Conservation (phyloP, 441 rosid species). For the Brassica hybrid region DNA sequence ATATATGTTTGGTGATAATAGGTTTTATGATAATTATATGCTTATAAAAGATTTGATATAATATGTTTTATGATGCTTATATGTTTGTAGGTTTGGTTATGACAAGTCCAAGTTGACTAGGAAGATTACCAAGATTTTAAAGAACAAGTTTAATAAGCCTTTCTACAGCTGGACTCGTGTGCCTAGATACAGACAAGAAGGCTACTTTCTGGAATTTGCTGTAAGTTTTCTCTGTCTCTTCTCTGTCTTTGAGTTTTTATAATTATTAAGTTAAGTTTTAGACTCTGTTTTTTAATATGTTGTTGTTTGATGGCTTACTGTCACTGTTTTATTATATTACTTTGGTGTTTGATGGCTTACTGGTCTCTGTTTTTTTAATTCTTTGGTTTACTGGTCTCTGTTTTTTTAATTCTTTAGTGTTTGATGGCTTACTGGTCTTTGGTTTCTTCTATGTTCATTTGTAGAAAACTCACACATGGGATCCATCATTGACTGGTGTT, state of each 20-base stretch:
- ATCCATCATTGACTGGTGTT: background rate
- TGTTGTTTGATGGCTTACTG: background rate
- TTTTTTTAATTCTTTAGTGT: background rate
- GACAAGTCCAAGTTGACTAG: background rate
- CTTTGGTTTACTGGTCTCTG: too few relatives aligned
- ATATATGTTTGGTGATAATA: background rate
- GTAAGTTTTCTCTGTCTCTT: background rate
- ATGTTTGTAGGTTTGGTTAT: background rate
- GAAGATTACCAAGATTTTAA: background rate
- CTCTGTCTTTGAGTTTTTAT: background rate
- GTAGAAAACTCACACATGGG: background rate
- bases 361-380: too few relatives aligned
- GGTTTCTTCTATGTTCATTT: too few relatives aligned
- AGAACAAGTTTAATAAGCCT: background rate
- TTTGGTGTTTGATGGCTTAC: too few relatives aligned
- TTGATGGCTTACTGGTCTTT: too few relatives aligned
- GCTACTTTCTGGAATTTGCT: background rate
- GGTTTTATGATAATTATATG: too few relatives aligned
- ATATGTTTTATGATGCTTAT: too few relatives aligned
- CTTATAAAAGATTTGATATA: too few relatives aligned
- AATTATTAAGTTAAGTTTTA: background rate
- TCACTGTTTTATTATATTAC: too few relatives aligned
- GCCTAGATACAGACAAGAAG: background rate
- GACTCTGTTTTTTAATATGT: background rate
- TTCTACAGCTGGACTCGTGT: background rate